Evolutionary conservation across 2,329 filamentous ascomycete genomes (phyloP), one percentile per base, ranked within the genome.

Genomic region (Penicillium brevicompactum): DNA sequence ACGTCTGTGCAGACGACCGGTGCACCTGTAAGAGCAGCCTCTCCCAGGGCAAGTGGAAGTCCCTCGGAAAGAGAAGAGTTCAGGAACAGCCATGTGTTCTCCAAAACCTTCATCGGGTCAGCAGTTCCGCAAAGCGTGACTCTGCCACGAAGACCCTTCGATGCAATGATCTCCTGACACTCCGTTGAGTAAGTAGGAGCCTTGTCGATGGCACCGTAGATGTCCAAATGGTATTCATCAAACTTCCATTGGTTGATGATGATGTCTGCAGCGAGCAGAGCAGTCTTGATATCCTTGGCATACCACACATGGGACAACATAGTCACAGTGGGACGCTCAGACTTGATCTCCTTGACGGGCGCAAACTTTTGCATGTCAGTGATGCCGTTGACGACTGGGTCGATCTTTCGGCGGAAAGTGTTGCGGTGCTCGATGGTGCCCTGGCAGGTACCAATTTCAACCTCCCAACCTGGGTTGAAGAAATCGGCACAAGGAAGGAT

Each of bases 181-280:
- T 80, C 82, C 0, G 82, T 83, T 1, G 83, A 83, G 63, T 86
- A 86, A 1, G 82, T 80, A 0, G 84, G 84, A 22, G 84, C 80
- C 58, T 85, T 84, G 68, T 87, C 85, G 52, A 86, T 82, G 16
- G 83, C 84, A 10, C 85, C 85, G 63, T 87, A 87, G 16, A 87
- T 82, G 55, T 85, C 80, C 2, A 87, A 78, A 50, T 80, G 78
- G 69, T 87, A 87, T 56, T 87, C 84, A 41, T 78, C 80, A 70
- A 87, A 87, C n/a, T 84, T 84, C 78, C 82, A 87, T 61, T 84
- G 79, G 65, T 87, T 87, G 60, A 86, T 80, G 58, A 87, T 87
- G 58, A 87, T 81, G 61, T 87, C 84, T 1, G 85, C 84, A 6
- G 85, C 84, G 5, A 87, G 74, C 22, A 87, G 78, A 3, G 85